Conservation (phyloP, 208 protist genomes). For the Entamoeba moshkovskii region DNA sequence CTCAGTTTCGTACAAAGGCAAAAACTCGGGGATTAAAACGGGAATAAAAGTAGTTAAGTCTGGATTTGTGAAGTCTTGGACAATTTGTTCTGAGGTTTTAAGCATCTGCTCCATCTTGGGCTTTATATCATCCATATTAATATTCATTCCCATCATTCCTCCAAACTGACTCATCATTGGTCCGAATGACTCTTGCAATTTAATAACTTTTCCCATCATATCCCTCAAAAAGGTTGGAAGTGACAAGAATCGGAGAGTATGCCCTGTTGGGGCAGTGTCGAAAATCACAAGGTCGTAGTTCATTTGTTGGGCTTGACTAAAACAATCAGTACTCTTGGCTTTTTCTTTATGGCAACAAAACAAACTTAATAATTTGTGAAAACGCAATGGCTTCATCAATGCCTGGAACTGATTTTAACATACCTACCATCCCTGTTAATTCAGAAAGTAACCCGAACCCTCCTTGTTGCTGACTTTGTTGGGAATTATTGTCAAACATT, state of each 20-base stretch:
- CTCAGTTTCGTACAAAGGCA: conserved; percentile 95
- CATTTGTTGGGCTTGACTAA: neutral
- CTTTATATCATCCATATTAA: neutral
- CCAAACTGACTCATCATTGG: neutral
- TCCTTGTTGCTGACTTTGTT: neutral
- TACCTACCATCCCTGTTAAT: neutral
- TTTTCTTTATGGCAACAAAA: neutral
- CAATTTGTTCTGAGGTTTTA: neutral
- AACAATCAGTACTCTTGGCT: neutral
- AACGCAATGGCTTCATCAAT: conserved; percentile 93
- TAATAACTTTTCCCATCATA: neutral
- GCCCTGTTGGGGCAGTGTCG: conserved; percentile 94
- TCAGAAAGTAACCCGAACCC: neutral
- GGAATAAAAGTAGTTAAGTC: conserved; percentile 77
- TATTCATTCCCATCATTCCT: neutral
- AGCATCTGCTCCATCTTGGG: neutral
- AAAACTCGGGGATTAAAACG: conserved; percentile 92
- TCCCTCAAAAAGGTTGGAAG: neutral
- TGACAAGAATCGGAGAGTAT: conserved; percentile 76
- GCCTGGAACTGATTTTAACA: conserved; percentile 57
- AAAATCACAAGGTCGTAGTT: conserved; percentile 79
- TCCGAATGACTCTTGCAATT: neutral
- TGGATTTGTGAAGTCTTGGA: neutral
- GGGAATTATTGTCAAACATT: neutral
- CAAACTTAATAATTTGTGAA: conserved; percentile 63